Evolutionary conservation across 805 yeast genomes (phyloP), one percentile per base, ranked within the genome.

Genomic region (Candida maltosa): DNA sequence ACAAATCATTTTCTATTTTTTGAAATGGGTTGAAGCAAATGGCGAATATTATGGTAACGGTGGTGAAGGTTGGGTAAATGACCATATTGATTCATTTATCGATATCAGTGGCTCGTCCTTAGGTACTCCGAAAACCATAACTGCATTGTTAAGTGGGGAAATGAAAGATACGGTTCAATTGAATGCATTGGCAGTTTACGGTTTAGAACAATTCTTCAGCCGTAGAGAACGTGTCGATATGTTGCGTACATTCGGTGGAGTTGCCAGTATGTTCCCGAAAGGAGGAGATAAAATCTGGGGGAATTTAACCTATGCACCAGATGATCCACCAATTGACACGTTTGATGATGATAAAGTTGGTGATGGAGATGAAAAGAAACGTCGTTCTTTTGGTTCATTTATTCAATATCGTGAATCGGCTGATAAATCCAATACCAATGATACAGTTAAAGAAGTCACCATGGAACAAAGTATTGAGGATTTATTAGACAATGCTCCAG

Each of bases 131-230:
- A 93, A 93, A 56, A 84, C 96, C 1, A 76, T 88, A 15, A 87
- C 94, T 0, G 96, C 96, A 1, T 65, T 93, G 40, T 59, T 93
- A n/a, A 86, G 96, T 11, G 98, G 98, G 11, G 98, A 93, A 61
- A 93, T 93, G 97, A 87, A 81, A 57, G 98, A 93, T 58, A 93
- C 98, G 0, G 94, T 94, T 20, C 96, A 91, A 52, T 68, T 93
- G 55, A 93, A 93, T 56, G 83, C 93, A 3, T 62, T 91, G 41
- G 98, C 97, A 0, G 87, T 91, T 45, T 87, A 86, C 51, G 98
- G 97, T 1, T 71, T 93, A 38, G 98, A 93, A 54, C 87, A 86
- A 62, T 93, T 93, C 60, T 88, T 93, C 58, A 83, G 93, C 34
- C 75, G 95, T 54, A 75, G 78, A 41, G 98, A 91, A 61, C 75